These are phyloP conservation scores for Nemophila menziesii DNA, from an alignment of 257 asterid genomes.

Conservation along the genomic window DNA sequence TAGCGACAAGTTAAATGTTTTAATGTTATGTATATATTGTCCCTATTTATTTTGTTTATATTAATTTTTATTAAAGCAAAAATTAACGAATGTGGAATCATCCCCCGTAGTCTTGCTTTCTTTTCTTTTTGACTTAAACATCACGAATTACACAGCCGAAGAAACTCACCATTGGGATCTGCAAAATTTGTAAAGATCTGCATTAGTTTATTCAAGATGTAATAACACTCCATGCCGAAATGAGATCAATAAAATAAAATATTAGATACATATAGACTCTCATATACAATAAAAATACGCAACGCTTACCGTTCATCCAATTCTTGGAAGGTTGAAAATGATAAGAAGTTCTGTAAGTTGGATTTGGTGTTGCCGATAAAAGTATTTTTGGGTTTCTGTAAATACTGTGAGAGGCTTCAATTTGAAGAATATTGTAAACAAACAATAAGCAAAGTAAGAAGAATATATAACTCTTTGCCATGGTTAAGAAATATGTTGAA, in stretches of 20 bases:
- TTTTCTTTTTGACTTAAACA: too few relatives aligned
- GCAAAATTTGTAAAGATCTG: too few relatives aligned
- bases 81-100: too few relatives aligned
- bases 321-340: slow-evolving; percentile 34
- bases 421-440: slow-evolving; percentile 4
- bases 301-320: slow-evolving; percentile 40
- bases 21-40: too few relatives aligned
- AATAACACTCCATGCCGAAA: neutral
- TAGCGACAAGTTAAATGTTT: too few relatives aligned
- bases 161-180: too few relatives aligned
- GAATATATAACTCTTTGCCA: neutral
- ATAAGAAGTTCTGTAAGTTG: slow-evolving; percentile 14
- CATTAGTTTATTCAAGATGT: too few relatives aligned
- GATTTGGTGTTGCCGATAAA: neutral
- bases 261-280: neutral
- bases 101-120: too few relatives aligned
- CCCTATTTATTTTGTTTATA: too few relatives aligned
- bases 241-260: neutral
- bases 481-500: neutral
- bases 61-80: too few relatives aligned
- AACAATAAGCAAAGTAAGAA: neutral
- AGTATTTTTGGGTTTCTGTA: slow-evolving; percentile 4
- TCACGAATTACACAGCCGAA: too few relatives aligned
- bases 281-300: too few relatives aligned
- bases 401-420: slow-evolving; percentile 11